phyloP scores from a whole-genome alignment of 78 protist genomes.

The Polysphondylium violaceum region DNA sequence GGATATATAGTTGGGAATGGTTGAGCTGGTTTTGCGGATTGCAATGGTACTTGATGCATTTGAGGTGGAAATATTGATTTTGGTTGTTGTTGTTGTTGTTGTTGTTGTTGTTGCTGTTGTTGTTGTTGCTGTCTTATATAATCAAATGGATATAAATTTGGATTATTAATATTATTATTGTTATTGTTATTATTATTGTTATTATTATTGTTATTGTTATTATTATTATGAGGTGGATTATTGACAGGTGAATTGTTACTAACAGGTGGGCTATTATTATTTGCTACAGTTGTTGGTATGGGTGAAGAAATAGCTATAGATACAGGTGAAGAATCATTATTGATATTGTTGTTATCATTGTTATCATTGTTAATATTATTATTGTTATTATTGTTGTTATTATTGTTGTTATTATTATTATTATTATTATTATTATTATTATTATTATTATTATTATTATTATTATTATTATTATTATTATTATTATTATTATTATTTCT shows the following conservation, averaged over 20 bases:
- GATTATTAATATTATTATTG: conserved; percentile 1
- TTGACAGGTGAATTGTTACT: not conserved
- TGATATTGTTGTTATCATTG: not conserved
- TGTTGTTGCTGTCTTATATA: not conserved
- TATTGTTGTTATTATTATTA: too few species aligned
- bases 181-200: not conserved
- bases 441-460: too few species aligned
- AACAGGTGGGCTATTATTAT: not conserved
- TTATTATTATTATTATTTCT: too few species aligned
- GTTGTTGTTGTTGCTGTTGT: conserved; percentile 1
- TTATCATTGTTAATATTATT: not conserved
- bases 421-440: too few species aligned
- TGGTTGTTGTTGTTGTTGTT: not conserved
- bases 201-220: not conserved
- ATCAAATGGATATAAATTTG: not conserved
- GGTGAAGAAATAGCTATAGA: too few species aligned
- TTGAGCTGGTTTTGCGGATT: not conserved
- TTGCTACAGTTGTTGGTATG: too few species aligned
- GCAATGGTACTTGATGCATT: not conserved
- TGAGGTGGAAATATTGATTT: not conserved
- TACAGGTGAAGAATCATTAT: too few species aligned
- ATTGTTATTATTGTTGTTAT: not conserved
- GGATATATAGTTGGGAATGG: not conserved
- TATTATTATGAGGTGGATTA: too few species aligned
- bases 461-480: too few species aligned